Evolutionary conservation across 192 early-diverging fungal genomes (phyloP).

Genomic region (Entophlyctis helioformis): DNA sequence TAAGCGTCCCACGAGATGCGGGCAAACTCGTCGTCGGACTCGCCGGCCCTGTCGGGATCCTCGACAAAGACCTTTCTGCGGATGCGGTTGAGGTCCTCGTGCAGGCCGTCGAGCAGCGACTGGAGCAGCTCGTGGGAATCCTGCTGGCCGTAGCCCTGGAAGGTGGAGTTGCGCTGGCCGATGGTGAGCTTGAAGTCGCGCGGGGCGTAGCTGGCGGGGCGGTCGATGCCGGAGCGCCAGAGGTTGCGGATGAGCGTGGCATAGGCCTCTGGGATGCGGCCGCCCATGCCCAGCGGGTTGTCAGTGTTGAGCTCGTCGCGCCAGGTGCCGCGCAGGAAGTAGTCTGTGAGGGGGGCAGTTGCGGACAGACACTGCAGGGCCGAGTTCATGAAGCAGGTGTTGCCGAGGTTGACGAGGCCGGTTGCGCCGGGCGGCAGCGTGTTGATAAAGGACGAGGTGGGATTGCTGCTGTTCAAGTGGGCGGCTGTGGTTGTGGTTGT

Average conservation of each 20-base stretch:
- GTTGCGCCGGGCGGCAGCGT: conserved; percentile 10
- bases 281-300: conserved; percentile 64
- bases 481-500: too few relatives aligned
- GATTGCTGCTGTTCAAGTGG: too few relatives aligned
- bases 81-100: conserved; percentile 80
- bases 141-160: conserved; percentile 68
- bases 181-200: conserved; percentile 65
- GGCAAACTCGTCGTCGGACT: conserved; percentile 57
- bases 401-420: conserved; percentile 74
- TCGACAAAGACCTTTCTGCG: conserved; percentile 68
- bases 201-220: conserved; percentile 48
- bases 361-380: conserved; percentile 82
- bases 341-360: conserved; percentile 30
- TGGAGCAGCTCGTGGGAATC: conserved; percentile 77
- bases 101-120: conserved; percentile 71
- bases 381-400: conserved; percentile 89
- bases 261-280: conserved; percentile 62
- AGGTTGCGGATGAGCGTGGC: conserved; percentile 33
- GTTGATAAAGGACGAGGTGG: too few relatives aligned
- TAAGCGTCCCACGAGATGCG: conserved; percentile 63
- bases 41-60: conserved; percentile 56
- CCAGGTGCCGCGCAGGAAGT: conserved; percentile 28
- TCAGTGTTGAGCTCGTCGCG: conserved; percentile 47
- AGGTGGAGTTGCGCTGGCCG: conserved; percentile 41
- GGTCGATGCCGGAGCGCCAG: conserved; percentile 11